A percentile compares a stretch with the other conserved stretches of the same genome.
Evolutionary conservation across 1,284 basidiomycete genomes (phyloP).

Genomic region (Dichomitus squalens): DNA sequence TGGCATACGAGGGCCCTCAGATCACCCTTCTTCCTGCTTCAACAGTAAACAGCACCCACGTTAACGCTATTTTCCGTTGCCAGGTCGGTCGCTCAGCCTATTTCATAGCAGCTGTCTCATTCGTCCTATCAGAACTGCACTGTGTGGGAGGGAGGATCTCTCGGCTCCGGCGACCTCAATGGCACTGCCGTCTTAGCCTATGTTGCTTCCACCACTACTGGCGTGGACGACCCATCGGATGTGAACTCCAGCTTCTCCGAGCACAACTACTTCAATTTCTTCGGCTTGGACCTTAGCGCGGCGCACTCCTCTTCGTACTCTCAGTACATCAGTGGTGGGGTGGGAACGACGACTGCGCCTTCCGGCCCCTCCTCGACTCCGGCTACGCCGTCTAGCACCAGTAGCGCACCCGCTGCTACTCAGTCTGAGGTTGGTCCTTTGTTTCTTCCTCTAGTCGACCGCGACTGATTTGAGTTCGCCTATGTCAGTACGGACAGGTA

Average conservation of each 20-base stretch:
- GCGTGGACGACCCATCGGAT: slow-evolving; percentile 28
- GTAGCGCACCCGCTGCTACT: slow-evolving; percentile 19
- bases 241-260: slow-evolving; percentile 31
- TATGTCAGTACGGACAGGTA: slow-evolving; percentile 28
- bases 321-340: slow-evolving; percentile 26
- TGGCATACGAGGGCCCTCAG: slow-evolving; percentile 28
- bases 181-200: slow-evolving; percentile 32
- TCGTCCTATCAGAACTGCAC: slow-evolving; percentile 30
- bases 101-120: not conserved
- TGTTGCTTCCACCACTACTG: slow-evolving; percentile 28
- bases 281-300: slow-evolving; percentile 29
- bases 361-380: slow-evolving; percentile 15
- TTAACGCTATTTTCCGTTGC: slow-evolving; percentile 35
- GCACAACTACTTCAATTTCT: slow-evolving; percentile 34
- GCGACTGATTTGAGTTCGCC: not conserved
- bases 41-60: slow-evolving; percentile 33
- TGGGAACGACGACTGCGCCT: slow-evolving; percentile 11
- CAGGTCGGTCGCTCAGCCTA: slow-evolving; percentile 20
- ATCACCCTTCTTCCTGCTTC: slow-evolving; percentile 31
- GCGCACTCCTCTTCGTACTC: slow-evolving; percentile 30
- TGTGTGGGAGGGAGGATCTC: slow-evolving; percentile 30
- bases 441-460: not conserved
- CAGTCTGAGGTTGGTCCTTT: slow-evolving; percentile 27
- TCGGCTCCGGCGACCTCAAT: slow-evolving; percentile 29
- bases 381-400: slow-evolving; percentile 18